Conservation (phyloP, 1,284 basidiomycete species). For the Sanghuangporus weigelae region DNA sequence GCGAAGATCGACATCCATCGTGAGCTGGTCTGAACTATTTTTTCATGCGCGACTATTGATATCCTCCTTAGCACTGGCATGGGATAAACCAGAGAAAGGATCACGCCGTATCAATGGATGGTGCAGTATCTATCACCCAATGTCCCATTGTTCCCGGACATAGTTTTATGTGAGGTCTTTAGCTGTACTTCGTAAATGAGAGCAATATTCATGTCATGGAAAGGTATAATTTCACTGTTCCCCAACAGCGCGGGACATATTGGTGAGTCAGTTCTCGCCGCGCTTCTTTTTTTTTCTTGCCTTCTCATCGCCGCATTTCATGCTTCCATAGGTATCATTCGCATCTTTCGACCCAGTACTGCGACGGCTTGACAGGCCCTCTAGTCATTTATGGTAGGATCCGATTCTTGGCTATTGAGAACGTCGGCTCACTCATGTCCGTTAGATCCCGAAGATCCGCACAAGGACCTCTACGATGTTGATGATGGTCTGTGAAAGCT, state of each 20-base stretch:
- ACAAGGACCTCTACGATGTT: constrained; percentile 33
- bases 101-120: constrained; percentile 33
- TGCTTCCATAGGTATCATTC: constrained; percentile 17
- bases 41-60: constrained; percentile 7
- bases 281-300: neutral
- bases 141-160: constrained; percentile 28
- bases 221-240: constrained; percentile 24
- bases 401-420: neutral
- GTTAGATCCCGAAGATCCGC: constrained; percentile 35
- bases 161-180: constrained; percentile 21
- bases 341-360: constrained; percentile 34
- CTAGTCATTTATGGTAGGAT: constrained; percentile 32
- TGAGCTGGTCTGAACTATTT: constrained; percentile 1
- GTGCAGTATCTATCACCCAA: constrained; percentile 34
- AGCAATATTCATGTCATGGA: constrained; percentile 23
- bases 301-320: neutral
- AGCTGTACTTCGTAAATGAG: constrained; percentile 25
- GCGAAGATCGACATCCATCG: constrained; percentile 25
- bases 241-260: constrained; percentile 29
- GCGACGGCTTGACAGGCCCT: constrained; percentile 34
- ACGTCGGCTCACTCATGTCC: neutral
- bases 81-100: constrained; percentile 27
- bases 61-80: constrained; percentile 27
- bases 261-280: constrained; percentile 10
- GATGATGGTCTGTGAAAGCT: constrained; percentile 31